Conservation (phyloP, 768 basidiomycete genomes). For the Phanerodontia chrysosporium region DNA sequence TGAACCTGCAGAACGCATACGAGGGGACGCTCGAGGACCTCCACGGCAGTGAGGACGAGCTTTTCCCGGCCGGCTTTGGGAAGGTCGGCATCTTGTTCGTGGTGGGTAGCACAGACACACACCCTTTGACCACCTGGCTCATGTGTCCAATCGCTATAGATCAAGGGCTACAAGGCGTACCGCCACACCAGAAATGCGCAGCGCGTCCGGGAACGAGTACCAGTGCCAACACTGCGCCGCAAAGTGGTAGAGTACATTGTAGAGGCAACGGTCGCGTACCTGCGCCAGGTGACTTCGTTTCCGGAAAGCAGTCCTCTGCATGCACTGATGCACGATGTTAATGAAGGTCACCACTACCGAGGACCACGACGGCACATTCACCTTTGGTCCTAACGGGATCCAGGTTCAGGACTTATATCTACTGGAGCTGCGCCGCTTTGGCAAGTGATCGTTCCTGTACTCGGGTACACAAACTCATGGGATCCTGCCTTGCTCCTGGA, state of each 20-base stretch:
- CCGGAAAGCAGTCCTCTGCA: too few relatives aligned
- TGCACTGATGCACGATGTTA: not conserved
- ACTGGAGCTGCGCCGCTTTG: not conserved
- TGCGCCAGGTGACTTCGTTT: not conserved
- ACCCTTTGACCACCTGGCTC: too few relatives aligned
- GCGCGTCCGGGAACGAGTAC: not conserved
- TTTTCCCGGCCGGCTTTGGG: not conserved
- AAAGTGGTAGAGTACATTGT: not conserved
- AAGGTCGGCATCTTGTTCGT: not conserved
- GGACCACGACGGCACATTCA: not conserved
- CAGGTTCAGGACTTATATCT: not conserved
- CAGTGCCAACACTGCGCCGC: not conserved
- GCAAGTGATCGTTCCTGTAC: not conserved
- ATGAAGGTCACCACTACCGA: not conserved
- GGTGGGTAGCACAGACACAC: not conserved
- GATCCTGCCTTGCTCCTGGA: too few relatives aligned
- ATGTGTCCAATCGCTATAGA: not conserved
- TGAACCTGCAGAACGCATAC: not conserved
- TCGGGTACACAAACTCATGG: not conserved
- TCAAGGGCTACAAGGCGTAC: not conserved
- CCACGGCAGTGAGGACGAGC: not conserved
- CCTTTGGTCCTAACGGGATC: not conserved
- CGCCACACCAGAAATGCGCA: not conserved
- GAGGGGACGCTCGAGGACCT: not conserved
- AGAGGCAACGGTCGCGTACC: not conserved